Evolutionary conservation across 352 stramenopile species (phyloP), one percentile per base, ranked within the genome.

Genomic region (Aphanomyces astaci): DNA sequence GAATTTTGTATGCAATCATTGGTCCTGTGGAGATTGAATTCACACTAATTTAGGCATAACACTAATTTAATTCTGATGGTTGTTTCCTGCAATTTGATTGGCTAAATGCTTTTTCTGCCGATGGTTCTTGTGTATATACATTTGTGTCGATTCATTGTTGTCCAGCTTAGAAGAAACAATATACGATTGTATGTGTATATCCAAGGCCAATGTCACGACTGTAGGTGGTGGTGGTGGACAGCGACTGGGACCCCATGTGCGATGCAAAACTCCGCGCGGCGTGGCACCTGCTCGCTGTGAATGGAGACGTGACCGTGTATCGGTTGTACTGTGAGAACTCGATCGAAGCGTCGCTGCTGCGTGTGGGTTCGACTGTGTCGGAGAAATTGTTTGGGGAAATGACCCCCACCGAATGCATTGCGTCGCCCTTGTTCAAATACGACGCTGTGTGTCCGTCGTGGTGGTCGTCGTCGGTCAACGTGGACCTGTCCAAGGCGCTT

Each of bases 301-400:
- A 70, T 3, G 77, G 5, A 55, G 64, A 66, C 70, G 70, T 89
- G 19, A 74, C 78, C 33, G 84, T 94, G 5, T 93, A 87, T 63
- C 81, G 86, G 25, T 71, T 94, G 40, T 82, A 94, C 59, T 92
- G 81, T 54, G 86, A 94, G 60, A 78, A 87, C 65, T 92, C 82
- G 1, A 75, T 94, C 30, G 86, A 94, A 63, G 73, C 81, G 11
- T 88, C 86, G 5, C 56, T 94, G 30, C 68, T 94, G n/a, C 80
- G 83, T 10, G 80, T 81, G 43, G 84, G 84, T 0, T 83, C 84
- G 25, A 87, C 76, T 25, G 74, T 94, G 0, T 91, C 72, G 31
- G 86, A 92, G 19, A 94, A 93, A 65, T 75, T 88, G 1, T 93
- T 92, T 63, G 73, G 79, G 24, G 82, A 92, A 60, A 88, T 92